Conservation (phyloP, 345 rosid genomes). For the Hevea brasiliensis region DNA sequence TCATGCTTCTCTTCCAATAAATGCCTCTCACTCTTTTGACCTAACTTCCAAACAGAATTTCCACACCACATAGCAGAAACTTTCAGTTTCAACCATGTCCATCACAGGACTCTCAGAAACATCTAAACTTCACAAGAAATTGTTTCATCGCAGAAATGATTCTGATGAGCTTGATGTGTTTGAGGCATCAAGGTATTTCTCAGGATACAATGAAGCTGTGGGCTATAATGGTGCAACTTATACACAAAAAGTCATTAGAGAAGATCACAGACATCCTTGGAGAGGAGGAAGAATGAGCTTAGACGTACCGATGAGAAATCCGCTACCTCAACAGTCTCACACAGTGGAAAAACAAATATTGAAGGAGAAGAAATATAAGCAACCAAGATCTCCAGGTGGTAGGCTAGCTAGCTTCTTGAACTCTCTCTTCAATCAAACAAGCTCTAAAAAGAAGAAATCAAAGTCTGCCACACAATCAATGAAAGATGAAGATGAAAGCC, state of each 20-base stretch:
- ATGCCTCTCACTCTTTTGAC: constrained; percentile 14
- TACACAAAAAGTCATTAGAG: constrained; percentile 43
- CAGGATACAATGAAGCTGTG: constrained; percentile 29
- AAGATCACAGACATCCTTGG: constrained; percentile 45
- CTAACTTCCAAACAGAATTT: constrained; percentile 24
- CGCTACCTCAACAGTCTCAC: constrained; percentile 36
- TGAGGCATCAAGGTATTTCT: constrained; percentile 83
- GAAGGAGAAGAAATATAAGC: constrained; percentile 68
- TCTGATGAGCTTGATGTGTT: constrained; percentile 89
- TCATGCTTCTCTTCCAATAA: not conserved
- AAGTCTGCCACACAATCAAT: constrained; percentile 46
- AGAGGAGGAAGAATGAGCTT: constrained; percentile 67
- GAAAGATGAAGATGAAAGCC: constrained; percentile 67
- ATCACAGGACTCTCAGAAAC: constrained; percentile 55
- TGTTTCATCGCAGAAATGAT: constrained; percentile 52
- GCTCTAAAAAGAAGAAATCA: constrained; percentile 68
- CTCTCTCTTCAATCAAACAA: constrained; percentile 72
- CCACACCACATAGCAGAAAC: constrained; percentile 9
- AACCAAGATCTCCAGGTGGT: constrained; percentile 92
- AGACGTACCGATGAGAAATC: constrained; percentile 50
- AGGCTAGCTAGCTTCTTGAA: constrained; percentile 85
- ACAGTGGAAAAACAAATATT: constrained; percentile 38
- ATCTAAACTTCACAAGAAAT: constrained; percentile 42
- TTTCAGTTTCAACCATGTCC: constrained; percentile 47
- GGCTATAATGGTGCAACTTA: constrained; percentile 14